These are phyloP conservation scores for Saxophila tyrrhenica DNA, from an alignment of 495 filamentous ascomycete species.

Conservation along the genomic window DNA sequence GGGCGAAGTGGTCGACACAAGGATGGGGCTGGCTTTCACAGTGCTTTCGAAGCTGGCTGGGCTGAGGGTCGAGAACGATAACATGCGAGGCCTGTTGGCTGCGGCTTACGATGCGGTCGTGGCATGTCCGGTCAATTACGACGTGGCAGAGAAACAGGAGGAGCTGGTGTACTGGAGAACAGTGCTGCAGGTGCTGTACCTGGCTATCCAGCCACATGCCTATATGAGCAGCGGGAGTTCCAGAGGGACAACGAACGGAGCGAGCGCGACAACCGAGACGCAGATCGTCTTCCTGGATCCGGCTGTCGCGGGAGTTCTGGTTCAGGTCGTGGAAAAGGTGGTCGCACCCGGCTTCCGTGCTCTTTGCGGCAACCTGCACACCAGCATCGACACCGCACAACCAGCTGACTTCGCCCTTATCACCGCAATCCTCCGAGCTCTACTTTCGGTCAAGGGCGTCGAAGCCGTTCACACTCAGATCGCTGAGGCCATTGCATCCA, in stretches of 20 bases:
- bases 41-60: conserved; percentile 65
- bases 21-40: conserved; percentile 64
- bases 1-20: conserved; percentile 52
- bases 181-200: conserved; percentile 73
- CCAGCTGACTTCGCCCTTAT: conserved; percentile 73
- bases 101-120: conserved; percentile 59
- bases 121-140: conserved; percentile 51
- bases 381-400: conserved; percentile 24
- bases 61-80: conserved; percentile 44
- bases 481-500: conserved; percentile 48
- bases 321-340: conserved; percentile 63
- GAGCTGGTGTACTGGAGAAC: conserved; percentile 67
- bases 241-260: conserved; percentile 17
- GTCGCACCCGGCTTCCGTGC: conserved; percentile 75
- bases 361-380: conserved; percentile 63
- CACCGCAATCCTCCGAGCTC: conserved; percentile 76
- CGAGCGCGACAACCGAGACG: neutral
- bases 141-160: conserved; percentile 44
- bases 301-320: conserved; percentile 40
- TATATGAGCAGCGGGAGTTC: neutral
- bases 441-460: conserved; percentile 60
- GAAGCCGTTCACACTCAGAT: conserved; percentile 50
- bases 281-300: conserved; percentile 12
- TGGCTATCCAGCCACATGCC: conserved; percentile 57
- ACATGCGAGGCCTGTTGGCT: conserved; percentile 51